Evolutionary conservation across 1,139 yeast genomes (phyloP), one percentile per base, ranked within the genome.

Genomic region (Yamadazyma siamensis): DNA sequence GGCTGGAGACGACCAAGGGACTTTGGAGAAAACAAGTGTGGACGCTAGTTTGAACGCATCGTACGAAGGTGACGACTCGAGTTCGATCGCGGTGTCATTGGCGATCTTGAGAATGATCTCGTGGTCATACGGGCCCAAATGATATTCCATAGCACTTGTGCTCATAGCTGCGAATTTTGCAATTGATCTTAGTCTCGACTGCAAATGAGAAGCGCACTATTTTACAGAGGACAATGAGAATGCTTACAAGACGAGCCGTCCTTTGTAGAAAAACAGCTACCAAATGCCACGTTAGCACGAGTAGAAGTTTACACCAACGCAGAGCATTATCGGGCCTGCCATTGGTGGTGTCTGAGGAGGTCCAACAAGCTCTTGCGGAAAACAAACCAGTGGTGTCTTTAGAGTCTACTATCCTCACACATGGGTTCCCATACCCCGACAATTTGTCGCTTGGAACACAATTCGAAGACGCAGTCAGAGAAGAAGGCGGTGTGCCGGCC

Each of bases 401-500:
- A 5, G 96, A 88, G 50, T 79, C 88, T 13, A 87, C 96, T 7
- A 88, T 87, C 47, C 78, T 88, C 41, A 82, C 95, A 6, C 96
- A 88, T 61, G 96, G 96, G 0, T 67, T 87, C 29, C 95, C 95
- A 6, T 84, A 61, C 49, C 96, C 96, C 0, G 71, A 72, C 26
- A 87, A 88, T 47, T 49, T 84, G 9, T 65, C 68, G 15, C 80
- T 87, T 87, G 95, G 95, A 0, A 49, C 50, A 20, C 56, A 64
- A 1, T 94, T 85, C 1, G 95, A 87, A 52, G 40, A 55, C 10
- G 63, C 71, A 7, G 71, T 87, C 16, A 62, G 94, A 25, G 52
- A 56, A 0, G 54, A 67, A 29, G 94, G 94, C 3, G 91, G 80
- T 1, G 58, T 83, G 4, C 96, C 96, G 0, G 96, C 96, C 0